These are phyloP conservation scores for Puccinia polysora DNA, from an alignment of 1,284 basidiomycete genomes.

Conservation along the genomic window DNA sequence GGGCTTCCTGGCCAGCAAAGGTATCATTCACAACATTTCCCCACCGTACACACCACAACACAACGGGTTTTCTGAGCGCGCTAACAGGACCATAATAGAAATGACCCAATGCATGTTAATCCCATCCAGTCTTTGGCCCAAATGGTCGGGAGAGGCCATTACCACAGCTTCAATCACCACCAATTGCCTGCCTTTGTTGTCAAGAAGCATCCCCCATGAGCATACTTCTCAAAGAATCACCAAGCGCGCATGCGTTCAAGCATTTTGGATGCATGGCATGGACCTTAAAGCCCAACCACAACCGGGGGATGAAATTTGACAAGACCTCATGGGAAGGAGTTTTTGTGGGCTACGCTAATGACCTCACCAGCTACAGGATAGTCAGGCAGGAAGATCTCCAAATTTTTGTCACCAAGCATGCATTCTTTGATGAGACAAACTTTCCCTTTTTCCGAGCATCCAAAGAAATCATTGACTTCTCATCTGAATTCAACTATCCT, in stretches of 20 bases:
- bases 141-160: conserved; percentile 1
- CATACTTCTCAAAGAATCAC: neutral
- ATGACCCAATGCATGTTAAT: neutral
- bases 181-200: neutral
- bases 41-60: conserved; percentile 18
- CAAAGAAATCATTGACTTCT: no score
- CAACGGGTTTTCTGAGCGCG: conserved; percentile 1
- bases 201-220: neutral
- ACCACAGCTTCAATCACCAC: no score
- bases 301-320: neutral
- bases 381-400: neutral
- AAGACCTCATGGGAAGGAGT: no score
- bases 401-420: neutral
- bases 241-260: neutral
- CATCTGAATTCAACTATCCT: no score
- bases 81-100: neutral
- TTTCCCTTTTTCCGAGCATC: conserved; percentile 3
- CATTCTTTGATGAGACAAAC: neutral
- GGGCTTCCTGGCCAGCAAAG: neutral
- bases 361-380: neutral
- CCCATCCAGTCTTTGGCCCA: neutral
- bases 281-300: neutral
- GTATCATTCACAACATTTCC: neutral
- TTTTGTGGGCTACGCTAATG: neutral
- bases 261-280: neutral